phyloP scores from a whole-genome alignment of 148 eudicot genomes.

The Fagopyrum esculentum region DNA sequence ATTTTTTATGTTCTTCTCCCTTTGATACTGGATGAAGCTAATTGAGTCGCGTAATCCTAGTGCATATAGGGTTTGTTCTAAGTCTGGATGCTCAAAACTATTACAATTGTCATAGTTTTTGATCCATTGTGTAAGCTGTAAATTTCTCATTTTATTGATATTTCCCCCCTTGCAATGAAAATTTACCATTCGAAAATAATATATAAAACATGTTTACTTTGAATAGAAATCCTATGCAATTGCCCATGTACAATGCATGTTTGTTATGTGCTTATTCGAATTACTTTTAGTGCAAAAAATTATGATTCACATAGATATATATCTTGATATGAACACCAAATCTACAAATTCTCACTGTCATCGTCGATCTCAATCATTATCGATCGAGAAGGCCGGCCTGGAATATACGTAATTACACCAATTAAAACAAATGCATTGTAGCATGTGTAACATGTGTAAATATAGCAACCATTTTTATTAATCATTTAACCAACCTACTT shows the following conservation, averaged over 20 bases:
- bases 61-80: neutral
- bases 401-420: neutral
- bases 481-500: too few relatives aligned
- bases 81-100: neutral
- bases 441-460: constrained; percentile 1
- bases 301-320: neutral
- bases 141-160: neutral
- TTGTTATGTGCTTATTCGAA: neutral
- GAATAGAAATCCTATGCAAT: neutral
- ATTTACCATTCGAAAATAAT: too few relatives aligned
- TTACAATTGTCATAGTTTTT: neutral
- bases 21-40: neutral
- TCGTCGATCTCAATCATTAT: too few relatives aligned
- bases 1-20: neutral
- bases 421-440: neutral
- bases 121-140: neutral
- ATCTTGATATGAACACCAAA: neutral
- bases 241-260: neutral
- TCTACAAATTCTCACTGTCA: neutral
- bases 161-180: neutral
- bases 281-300: neutral
- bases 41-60: neutral
- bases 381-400: too few relatives aligned
- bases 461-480: neutral
- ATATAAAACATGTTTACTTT: too few relatives aligned